These are phyloP conservation scores for Gossypium laxum DNA, from an alignment of 441 rosid genomes.

Conservation along the genomic window DNA sequence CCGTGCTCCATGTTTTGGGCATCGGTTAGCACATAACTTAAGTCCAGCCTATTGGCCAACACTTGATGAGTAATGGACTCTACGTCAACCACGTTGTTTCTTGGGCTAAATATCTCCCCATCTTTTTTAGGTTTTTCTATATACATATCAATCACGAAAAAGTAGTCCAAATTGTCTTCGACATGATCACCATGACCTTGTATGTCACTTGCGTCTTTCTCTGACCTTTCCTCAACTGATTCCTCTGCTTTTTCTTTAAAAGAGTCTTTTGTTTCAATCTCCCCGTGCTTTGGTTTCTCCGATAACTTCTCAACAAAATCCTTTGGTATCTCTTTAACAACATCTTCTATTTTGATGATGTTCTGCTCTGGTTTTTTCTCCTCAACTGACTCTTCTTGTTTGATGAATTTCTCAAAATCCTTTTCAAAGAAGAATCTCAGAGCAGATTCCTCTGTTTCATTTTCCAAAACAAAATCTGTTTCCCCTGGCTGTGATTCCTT, in stretches of 20 bases:
- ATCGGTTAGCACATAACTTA: not conserved
- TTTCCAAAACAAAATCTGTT: not conserved
- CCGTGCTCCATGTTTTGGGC: conserved; percentile 8
- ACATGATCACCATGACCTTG: conserved; percentile 10
- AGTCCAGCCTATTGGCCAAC: conserved; percentile 17
- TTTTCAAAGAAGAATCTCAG: not conserved
- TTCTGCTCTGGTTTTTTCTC: not conserved
- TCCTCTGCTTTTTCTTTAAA: conserved; percentile 13
- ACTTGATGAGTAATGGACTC: not conserved
- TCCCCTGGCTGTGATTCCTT: not conserved
- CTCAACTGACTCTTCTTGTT: not conserved
- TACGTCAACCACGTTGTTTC: not conserved
- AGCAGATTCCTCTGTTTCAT: conserved; percentile 5
- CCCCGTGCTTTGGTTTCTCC: conserved; percentile 5
- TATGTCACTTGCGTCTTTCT: conserved; percentile 8
- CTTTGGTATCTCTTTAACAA: conserved; percentile 9
- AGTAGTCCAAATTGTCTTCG: conserved; percentile 3
- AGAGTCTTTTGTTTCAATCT: not conserved
- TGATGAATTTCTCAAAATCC: not conserved
- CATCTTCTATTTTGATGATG: not conserved
- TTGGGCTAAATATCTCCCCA: conserved; percentile 11
- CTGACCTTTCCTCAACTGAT: conserved; percentile 3
- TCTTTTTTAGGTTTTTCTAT: conserved; percentile 16
- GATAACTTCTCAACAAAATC: not conserved
- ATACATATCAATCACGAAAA: not conserved